Conservation (phyloP, 2,329 filamentous ascomycete genomes). For the Gremmenia infestans region DNA sequence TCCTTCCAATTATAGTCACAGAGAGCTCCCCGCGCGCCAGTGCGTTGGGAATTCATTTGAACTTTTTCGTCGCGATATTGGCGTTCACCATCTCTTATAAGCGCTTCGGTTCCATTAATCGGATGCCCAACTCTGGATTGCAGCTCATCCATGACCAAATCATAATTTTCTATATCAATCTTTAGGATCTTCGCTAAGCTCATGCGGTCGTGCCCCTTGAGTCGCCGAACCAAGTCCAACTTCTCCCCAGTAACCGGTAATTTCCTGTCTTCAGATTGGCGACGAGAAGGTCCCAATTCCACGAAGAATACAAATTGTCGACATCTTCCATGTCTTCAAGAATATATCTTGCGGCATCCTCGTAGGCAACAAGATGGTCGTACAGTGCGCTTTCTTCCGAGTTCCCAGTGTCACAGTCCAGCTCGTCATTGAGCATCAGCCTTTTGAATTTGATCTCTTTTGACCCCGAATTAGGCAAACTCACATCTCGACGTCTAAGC, state of each 20-base stretch:
- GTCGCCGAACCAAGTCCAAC: not conserved
- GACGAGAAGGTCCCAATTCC: not conserved
- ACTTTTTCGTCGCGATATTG: not conserved
- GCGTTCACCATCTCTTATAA: not conserved
- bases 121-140: slow-evolving; percentile 16
- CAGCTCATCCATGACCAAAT: not conserved
- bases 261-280: not conserved
- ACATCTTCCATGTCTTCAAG: not conserved
- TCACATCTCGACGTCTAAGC: slow-evolving; percentile 1
- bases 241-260: slow-evolving; percentile 1
- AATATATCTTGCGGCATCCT: not conserved
- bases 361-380: not conserved
- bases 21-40: not conserved
- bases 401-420: not conserved
- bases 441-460: too few species aligned
- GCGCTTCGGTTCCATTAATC: not conserved
- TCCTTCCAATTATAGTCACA: slow-evolving; percentile 19
- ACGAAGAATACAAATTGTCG: not conserved
- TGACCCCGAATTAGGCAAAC: too few species aligned
- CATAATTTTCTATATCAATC: not conserved
- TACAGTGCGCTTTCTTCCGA: not conserved
- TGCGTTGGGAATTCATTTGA: not conserved
- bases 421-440: too few species aligned
- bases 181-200: not conserved
- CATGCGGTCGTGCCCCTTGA: slow-evolving; percentile 3